Evolutionary conservation across 2,329 filamentous ascomycete species (phyloP), one percentile per base, ranked within the genome.

Genomic region (Aspergillus pseudoviridinutans): DNA sequence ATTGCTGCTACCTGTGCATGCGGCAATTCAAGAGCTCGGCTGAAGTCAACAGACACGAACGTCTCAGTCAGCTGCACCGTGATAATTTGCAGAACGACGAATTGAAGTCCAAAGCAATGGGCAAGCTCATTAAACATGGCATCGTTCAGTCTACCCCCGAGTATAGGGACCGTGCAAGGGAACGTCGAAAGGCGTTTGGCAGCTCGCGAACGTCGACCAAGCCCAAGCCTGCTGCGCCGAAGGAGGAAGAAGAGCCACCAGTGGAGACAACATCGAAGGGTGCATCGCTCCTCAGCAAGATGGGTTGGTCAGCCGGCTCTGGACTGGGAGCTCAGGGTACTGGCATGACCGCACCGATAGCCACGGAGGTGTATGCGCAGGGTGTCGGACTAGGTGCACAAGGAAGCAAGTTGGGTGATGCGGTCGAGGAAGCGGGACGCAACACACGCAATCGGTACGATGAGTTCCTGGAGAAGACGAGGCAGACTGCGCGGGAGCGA

Each of bases 1-100:
- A 80, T 58, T 84, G 81, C 74, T 88, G 85, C 66, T 81, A 86
- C 53, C 75, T 87, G n/a, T 88, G 85, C 66, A 80, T 81, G 66
- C 79, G 82, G 27, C 78, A 83, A 61, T 85, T 87, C 64, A 82
- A 82, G 54, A 77, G 77, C 1, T 73, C 78, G 6, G 78, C 78
- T 1, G 79, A 85, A 64, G 78, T 86, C 44, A 81, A 83, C 61
- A 78, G 80, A 58, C 86, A 89, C 67, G 84, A 87, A 65, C 78
- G 80, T 6, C 76, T 82, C 24, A 85, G 83, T 61, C 76, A 83
- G 54, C 73, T 84, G 28, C 85, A 88, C 64, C 79, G 79, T 10
- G 74, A 77, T 28, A 85, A 85, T 54, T 67, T 85, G 41, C 75
- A 81, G 57, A 79, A 84, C 54, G 77, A 80, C 14, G 75, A 77